phyloP scores from a whole-genome alignment of 345 rosid genomes.

The Citrus australasica region DNA sequence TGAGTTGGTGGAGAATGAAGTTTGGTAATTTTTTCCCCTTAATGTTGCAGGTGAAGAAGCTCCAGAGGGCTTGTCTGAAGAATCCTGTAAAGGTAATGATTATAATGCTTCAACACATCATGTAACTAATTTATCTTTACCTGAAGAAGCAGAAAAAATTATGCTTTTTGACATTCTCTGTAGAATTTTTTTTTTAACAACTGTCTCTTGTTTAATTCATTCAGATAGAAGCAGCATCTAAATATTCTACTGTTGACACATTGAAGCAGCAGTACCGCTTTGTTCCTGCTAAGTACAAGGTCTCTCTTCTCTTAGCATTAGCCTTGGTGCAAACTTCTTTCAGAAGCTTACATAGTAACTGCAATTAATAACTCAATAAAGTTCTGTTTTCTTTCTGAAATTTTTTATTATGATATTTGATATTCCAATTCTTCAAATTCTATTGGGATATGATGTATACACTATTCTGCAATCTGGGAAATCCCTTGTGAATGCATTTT shows the following conservation, averaged over 20 bases:
- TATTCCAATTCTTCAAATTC: not conserved
- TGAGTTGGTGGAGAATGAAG: slow-evolving; percentile 9
- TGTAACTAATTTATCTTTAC: not conserved
- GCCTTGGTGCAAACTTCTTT: not conserved
- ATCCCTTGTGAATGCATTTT: not conserved
- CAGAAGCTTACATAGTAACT: not conserved
- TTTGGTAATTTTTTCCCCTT: slow-evolving; percentile 15
- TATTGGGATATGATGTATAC: not conserved
- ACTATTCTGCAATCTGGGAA: not conserved
- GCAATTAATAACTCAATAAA: not conserved
- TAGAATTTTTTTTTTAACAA: slow-evolving; percentile 10
- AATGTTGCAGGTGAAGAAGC: slow-evolving; percentile 69
- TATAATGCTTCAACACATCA: not conserved
- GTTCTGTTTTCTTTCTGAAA: not conserved
- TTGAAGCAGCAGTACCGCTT: slow-evolving; percentile 78
- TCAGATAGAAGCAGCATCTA: slow-evolving; percentile 92
- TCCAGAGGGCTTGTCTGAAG: slow-evolving; percentile 85
- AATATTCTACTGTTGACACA: slow-evolving; percentile 92
- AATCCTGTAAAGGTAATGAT: slow-evolving; percentile 83
- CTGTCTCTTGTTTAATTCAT: slow-evolving; percentile 9
- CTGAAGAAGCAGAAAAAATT: not conserved
- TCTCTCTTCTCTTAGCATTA: slow-evolving; percentile 22
- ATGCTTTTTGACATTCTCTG: not conserved
- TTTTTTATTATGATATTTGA: not conserved
- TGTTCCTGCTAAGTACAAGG: slow-evolving; percentile 87